phyloP scores from a whole-genome alignment of 1,284 basidiomycete genomes.

The Cutaneotrichosporon cavernicola region DNA sequence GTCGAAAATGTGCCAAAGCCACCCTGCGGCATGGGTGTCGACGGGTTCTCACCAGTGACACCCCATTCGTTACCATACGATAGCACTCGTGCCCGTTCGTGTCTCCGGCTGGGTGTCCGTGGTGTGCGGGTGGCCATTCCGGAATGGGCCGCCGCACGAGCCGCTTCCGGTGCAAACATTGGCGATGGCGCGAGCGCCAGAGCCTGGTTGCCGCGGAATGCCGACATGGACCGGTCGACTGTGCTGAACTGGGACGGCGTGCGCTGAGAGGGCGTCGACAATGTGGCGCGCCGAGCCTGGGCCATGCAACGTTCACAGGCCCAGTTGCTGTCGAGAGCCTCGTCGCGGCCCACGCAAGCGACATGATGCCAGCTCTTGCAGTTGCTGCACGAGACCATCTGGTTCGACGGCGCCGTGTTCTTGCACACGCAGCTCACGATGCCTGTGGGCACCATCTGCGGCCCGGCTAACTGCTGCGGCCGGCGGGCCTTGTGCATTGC shows the following conservation, averaged over 20 bases:
- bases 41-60: constrained; percentile 39
- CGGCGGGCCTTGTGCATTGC: constrained; percentile 16
- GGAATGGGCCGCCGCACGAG: constrained; percentile 20
- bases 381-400: constrained; percentile 39
- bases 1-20: constrained; percentile 37
- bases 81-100: constrained; percentile 40
- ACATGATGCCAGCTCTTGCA: constrained; percentile 49
- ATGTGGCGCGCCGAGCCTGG: constrained; percentile 26
- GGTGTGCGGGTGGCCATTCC: constrained; percentile 32
- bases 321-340: constrained; percentile 36
- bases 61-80: constrained; percentile 47
- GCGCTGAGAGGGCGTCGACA: constrained; percentile 34
- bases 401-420: constrained; percentile 25
- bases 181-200: constrained; percentile 49
- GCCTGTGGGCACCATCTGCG: constrained; percentile 26
- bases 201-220: constrained; percentile 43
- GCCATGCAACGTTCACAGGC: constrained; percentile 40
- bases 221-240: constrained; percentile 34
- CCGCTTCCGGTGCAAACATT: constrained; percentile 36
- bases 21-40: constrained; percentile 38
- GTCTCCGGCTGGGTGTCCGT: constrained; percentile 24
- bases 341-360: constrained; percentile 40
- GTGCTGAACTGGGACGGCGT: constrained; percentile 21
- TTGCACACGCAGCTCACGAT: constrained; percentile 43
- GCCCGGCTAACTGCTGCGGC: neutral